Evolutionary conservation across 2,329 filamentous ascomycete genomes (phyloP), one percentile per base, ranked within the genome.

Genomic region (Teratosphaeria gauchensis): DNA sequence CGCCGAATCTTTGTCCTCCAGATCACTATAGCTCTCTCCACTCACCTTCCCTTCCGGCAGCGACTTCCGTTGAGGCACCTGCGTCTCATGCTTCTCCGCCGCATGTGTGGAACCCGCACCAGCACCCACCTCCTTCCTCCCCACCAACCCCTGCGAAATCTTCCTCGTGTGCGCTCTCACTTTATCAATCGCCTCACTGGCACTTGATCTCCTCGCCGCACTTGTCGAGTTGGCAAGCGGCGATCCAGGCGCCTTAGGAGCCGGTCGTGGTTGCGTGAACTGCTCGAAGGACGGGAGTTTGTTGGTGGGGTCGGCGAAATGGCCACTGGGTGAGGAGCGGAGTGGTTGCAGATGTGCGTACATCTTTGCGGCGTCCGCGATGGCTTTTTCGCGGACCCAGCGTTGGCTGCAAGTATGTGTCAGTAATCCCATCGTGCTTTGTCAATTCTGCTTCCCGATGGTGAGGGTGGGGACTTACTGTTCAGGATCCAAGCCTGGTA

Each of bases 341-440:
- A 70, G 65, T 9, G 69, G 68, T 57, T 65, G 65, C 32, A 71
- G 64, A 59, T 63, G 59, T 8, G 61, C 58, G 59, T 59, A 71
- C 65, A 69, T 68, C 42, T 62, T 63, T 32, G 61, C 51, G 46
- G 69, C 70, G 59, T 71, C 69, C 53, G 60, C 42, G 33, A 55
- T 59, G 58, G 66, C 66, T 62, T 71, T 71, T 60, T 69, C 66
- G 59, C 69, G 69, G 60, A 71, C 64, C 31, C 61, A 66, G 38
- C 54, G 53, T 61, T 67, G 65, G 58, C 66, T 66, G 56, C 28
- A 11, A 16, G 51, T 65, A 51, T 14, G n/a, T 19, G 53, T 42
- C 7, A n/a, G 14, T 38, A n/a, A 51, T 32, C 4, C 8, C 24
- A 2, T 4, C 24, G 4, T 28, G 24, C 24, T 28, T 28, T 28